A percentile compares a stretch with the other conserved stretches of the same genome.
These are phyloP conservation scores for Vickermania ingenoplastis DNA, from an alignment of 208 protist genomes.

Conservation along the genomic window DNA sequence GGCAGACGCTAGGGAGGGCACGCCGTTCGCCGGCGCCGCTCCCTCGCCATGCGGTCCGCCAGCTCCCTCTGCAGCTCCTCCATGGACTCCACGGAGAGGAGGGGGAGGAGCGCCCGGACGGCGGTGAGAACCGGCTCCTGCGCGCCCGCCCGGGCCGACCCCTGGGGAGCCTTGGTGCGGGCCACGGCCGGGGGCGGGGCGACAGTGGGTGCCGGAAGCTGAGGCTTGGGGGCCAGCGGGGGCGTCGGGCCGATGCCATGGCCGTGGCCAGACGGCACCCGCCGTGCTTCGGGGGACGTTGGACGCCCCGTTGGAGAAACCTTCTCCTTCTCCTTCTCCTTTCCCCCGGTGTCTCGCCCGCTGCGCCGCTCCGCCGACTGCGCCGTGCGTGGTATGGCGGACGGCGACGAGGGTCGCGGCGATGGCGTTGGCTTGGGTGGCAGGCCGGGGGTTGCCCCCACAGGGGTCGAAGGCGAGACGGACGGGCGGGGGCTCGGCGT, in stretches of 20 bases:
- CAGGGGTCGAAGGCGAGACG: not conserved
- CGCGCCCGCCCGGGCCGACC: conserved; percentile 26
- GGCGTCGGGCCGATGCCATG: not conserved
- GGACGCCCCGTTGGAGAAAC: not conserved
- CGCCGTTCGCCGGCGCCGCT: too few relatives aligned
- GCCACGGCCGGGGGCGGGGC: not conserved
- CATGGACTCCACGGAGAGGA: conserved; percentile 75
- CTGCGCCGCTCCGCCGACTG: not conserved
- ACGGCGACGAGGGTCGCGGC: not conserved
- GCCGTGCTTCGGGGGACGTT: not conserved
- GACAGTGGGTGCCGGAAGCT: not conserved
- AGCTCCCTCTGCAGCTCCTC: conserved; percentile 74
- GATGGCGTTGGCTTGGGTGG: conserved; percentile 3
- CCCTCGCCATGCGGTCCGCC: conserved; percentile 22
- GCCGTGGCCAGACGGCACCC: too few relatives aligned
- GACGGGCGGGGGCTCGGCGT: not conserved
- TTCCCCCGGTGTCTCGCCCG: not conserved
- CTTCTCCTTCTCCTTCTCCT: not conserved
- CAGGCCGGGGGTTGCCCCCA: not conserved
- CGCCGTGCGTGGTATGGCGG: not conserved
- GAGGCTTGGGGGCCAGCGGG: not conserved
- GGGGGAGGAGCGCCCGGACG: conserved; percentile 72
- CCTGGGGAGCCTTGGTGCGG: not conserved
- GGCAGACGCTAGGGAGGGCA: too few relatives aligned
- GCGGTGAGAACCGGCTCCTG: conserved; percentile 75